These are phyloP conservation scores for Davidsoniella neocaledoniae DNA, from an alignment of 2,329 filamentous ascomycete species.

Conservation along the genomic window DNA sequence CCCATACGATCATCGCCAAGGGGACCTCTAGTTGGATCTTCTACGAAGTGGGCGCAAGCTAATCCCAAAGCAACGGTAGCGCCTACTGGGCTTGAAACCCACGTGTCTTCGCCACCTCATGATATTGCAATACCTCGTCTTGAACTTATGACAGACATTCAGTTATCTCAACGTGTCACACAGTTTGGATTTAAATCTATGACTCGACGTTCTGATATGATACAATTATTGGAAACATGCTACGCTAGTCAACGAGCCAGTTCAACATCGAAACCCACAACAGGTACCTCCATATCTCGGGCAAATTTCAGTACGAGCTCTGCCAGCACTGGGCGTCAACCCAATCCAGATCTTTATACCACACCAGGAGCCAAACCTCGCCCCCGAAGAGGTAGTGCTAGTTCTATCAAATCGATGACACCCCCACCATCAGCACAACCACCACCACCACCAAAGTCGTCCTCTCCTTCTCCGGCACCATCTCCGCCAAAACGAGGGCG, in stretches of 20 bases:
- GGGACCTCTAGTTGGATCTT: not conserved
- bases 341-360: not conserved
- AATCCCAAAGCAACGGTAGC: not conserved
- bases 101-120: not conserved
- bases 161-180: conserved; percentile 44
- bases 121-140: conserved; percentile 35
- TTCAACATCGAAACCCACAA: not conserved
- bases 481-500: conserved; percentile 20
- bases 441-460: not conserved
- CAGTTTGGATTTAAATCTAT: conserved; percentile 58
- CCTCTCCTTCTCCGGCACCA: not conserved
- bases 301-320: conserved; percentile 5
- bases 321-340: not conserved
- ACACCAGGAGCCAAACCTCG: not conserved
- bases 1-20: conserved; percentile 7
- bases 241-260: conserved; percentile 43
- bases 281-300: not conserved
- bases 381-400: not conserved
- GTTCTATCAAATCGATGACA: not conserved
- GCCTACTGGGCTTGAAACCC: too few species aligned
- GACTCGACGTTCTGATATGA: conserved; percentile 51
- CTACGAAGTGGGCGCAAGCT: not conserved
- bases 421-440: conserved; percentile 10
- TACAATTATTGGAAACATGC: conserved; percentile 51
- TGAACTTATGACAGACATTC: conserved; percentile 41